Evolutionary conservation across 768 basidiomycete species (phyloP).

Genomic region (Leccinum uliginosum): DNA sequence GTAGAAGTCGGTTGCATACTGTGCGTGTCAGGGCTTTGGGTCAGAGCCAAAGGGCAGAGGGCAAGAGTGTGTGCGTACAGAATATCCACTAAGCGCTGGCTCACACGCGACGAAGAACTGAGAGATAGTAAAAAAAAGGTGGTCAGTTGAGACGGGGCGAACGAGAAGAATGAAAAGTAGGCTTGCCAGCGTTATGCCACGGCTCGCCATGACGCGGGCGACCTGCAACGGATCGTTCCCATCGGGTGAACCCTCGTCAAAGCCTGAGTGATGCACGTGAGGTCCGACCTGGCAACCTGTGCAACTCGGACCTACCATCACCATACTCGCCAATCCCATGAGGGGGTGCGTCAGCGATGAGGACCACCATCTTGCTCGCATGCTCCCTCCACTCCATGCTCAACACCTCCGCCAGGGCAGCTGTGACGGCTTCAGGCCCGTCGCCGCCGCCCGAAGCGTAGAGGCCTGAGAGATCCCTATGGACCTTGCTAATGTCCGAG

Average conservation of each 20-base stretch:
- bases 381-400: constrained; percentile 87
- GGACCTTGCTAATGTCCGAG: constrained; percentile 83
- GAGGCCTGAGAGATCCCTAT: constrained; percentile 74
- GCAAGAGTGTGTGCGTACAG: constrained; percentile 43
- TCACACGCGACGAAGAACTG: constrained; percentile 99
- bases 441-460: constrained; percentile 92
- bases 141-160: not conserved
- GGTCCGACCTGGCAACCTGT: constrained; percentile 5
- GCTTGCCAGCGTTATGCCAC: constrained; percentile 83
- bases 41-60: constrained; percentile 15
- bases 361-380: constrained; percentile 93
- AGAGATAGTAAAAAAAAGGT: constrained; percentile 6
- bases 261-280: constrained; percentile 48
- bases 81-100: constrained; percentile 90
- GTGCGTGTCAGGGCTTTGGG: constrained; percentile 11
- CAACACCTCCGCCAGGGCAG: constrained; percentile 80
- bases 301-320: constrained; percentile 59
- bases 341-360: constrained; percentile 96
- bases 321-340: constrained; percentile 98
- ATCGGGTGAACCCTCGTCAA: constrained; percentile 92
- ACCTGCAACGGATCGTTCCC: constrained; percentile 85
- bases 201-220: constrained; percentile 71
- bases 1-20: constrained; percentile 94
- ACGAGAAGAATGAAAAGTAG: not conserved
- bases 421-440: constrained; percentile 96